Evolutionary conservation across 352 stramenopile genomes (phyloP).

Genomic region (Proteromonas lacertae): DNA sequence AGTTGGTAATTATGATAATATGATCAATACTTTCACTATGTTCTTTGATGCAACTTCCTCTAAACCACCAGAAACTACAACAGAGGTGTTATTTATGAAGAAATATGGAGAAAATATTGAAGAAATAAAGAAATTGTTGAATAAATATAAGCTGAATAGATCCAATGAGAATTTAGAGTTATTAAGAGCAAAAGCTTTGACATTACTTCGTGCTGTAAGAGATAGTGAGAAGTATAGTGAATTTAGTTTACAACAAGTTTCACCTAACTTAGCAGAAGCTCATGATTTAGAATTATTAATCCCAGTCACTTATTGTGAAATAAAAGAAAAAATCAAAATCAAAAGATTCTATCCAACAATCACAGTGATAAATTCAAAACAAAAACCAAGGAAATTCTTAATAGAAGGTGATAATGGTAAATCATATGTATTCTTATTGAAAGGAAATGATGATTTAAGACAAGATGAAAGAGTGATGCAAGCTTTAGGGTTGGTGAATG

Average conservation of each 20-base stretch:
- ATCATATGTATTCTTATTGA: slow-evolving; percentile 94
- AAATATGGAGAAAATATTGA: too few relatives aligned
- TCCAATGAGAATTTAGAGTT: too few relatives aligned
- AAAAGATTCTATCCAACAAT: slow-evolving; percentile 55
- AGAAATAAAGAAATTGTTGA: too few relatives aligned
- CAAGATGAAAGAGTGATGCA: slow-evolving; percentile 98
- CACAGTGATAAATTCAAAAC: slow-evolving; percentile 84
- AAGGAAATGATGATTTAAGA: slow-evolving; percentile 91
- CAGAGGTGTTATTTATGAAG: too few relatives aligned
- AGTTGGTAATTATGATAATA: too few relatives aligned
- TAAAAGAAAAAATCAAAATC: slow-evolving; percentile 28
- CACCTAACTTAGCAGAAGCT: slow-evolving; percentile 49
- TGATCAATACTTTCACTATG: too few relatives aligned
- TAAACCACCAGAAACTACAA: too few relatives aligned
- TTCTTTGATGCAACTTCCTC: too few relatives aligned
- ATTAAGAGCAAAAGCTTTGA: too few relatives aligned
- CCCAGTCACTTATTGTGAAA: slow-evolving; percentile 44
- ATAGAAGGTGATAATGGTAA: slow-evolving; percentile 75
- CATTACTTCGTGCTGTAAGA: too few relatives aligned
- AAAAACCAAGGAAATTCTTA: slow-evolving; percentile 78
- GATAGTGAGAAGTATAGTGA: too few relatives aligned
- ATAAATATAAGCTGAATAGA: too few relatives aligned
- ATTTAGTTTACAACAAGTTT: slow-evolving; percentile 80
- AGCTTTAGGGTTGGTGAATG: slow-evolving; percentile 96
- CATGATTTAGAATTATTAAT: slow-evolving; percentile 70